Conservation (phyloP, 2,329 filamentous ascomycete species). For the Botrytis hyacinthi region DNA sequence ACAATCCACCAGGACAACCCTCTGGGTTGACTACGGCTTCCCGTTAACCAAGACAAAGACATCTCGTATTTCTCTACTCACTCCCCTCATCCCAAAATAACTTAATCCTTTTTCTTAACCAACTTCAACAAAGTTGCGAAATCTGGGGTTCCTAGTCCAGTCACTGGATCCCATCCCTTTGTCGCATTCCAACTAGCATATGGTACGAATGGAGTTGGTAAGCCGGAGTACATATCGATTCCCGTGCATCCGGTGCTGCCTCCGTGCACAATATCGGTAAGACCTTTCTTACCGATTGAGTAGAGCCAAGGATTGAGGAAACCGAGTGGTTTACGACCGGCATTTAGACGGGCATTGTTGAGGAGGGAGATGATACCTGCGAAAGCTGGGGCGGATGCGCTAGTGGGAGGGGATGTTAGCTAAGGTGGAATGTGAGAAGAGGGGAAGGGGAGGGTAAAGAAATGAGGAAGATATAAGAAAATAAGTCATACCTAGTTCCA, state of each 20-base stretch:
- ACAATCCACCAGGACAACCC: not conserved
- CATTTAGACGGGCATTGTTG: conserved; percentile 57
- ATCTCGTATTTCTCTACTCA: not conserved
- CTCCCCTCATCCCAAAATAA: not conserved
- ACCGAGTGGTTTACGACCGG: conserved; percentile 47
- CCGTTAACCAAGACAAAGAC: not conserved
- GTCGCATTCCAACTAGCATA: conserved; percentile 45
- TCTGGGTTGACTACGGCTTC: not conserved
- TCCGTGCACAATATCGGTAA: conserved; percentile 48
- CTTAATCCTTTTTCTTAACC: not conserved
- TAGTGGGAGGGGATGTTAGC: conserved; percentile 25
- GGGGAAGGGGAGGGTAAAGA: not conserved
- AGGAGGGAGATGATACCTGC: conserved; percentile 58
- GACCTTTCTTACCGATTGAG: conserved; percentile 44
- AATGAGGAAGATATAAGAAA: not conserved
- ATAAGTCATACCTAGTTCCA: conserved; percentile 28
- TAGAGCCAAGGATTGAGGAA: conserved; percentile 64
- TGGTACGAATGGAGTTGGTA: conserved; percentile 33
- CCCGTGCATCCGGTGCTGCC: conserved; percentile 41
- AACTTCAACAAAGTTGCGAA: conserved; percentile 42
- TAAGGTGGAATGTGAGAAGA: not conserved
- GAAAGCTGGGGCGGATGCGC: conserved; percentile 57
- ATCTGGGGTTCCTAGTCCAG: conserved; percentile 48
- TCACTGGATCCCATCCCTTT: conserved; percentile 46
- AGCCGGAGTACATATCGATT: conserved; percentile 26